Evolutionary conservation across 1,284 basidiomycete species (phyloP).

Genomic region (Rhodotorula sp.): DNA sequence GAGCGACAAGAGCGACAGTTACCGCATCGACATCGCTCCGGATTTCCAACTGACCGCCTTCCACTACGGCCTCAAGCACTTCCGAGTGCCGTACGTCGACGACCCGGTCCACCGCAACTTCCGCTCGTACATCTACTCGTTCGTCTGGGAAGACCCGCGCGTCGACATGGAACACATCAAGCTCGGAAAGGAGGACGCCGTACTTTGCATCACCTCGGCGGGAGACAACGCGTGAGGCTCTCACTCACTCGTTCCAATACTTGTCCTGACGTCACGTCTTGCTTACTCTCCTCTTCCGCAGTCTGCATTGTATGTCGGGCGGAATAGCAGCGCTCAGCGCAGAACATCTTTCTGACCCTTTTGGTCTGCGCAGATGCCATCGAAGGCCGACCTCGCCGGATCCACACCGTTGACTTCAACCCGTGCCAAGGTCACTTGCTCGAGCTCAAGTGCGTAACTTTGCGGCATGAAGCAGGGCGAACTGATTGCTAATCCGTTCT

Average conservation of each 20-base stretch:
- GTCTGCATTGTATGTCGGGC: constrained; percentile 58
- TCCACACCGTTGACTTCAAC: constrained; percentile 52
- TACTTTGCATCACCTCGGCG: constrained; percentile 75
- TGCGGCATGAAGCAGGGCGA: no score
- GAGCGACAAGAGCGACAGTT: constrained; percentile 28
- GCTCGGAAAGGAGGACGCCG: constrained; percentile 63
- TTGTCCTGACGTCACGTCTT: no score
- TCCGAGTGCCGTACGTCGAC: constrained; percentile 71
- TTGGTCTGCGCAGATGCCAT: constrained; percentile 57
- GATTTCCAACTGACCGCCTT: constrained; percentile 56
- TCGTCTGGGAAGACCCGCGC: constrained; percentile 76
- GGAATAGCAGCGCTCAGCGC: fast-evolving
- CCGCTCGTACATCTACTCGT: constrained; percentile 50
- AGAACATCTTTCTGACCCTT: neutral
- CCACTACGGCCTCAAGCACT: constrained; percentile 65
- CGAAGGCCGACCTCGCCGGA: constrained; percentile 58
- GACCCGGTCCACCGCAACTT: constrained; percentile 72
- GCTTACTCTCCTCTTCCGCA: neutral
- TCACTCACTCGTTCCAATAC: no score
- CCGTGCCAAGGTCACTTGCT: constrained; percentile 55
- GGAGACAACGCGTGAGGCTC: constrained; percentile 67
- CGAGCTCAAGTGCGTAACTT: constrained; percentile 11
- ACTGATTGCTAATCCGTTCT: neutral
- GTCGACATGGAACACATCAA: constrained; percentile 71
- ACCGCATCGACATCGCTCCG: constrained; percentile 38